Evolutionary conservation across 2,329 filamentous ascomycete species (phyloP).

Genomic region (Atkinsonella hypoxylon): DNA sequence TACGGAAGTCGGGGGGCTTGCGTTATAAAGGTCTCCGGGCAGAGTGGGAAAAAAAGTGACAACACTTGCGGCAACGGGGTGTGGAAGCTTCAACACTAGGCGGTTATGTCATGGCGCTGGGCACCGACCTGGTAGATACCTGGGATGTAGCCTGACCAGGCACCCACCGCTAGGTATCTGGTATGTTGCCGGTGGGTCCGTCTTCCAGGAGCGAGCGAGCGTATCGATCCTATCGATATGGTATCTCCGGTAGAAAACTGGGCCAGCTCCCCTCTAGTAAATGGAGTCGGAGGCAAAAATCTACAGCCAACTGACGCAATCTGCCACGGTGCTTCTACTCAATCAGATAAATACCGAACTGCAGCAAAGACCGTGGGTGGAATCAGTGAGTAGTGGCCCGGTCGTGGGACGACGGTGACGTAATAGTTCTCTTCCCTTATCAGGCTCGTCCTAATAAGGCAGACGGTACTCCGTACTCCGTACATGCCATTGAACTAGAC

Average conservation of each 20-base stretch:
- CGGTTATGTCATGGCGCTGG: constrained; percentile 18
- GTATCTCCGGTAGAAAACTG: not conserved
- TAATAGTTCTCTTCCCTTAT: too few relatives aligned
- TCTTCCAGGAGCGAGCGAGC: too few relatives aligned
- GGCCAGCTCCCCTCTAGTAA: constrained; percentile 3
- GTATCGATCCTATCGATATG: too few relatives aligned
- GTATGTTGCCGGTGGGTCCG: constrained; percentile 6
- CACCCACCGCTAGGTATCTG: not conserved
- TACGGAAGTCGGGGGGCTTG: constrained; percentile 17
- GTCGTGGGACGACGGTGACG: not conserved
- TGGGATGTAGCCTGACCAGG: not conserved
- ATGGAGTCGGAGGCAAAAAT: constrained; percentile 5
- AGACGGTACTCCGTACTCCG: not conserved
- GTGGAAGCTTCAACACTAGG: not conserved
- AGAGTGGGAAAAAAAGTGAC: constrained; percentile 7
- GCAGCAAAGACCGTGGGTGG: not conserved
- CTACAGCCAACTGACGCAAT: constrained; percentile 8
- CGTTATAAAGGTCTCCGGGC: constrained; percentile 16
- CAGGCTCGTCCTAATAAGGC: constrained; percentile 1
- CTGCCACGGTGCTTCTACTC: not conserved
- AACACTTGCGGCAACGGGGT: constrained; percentile 1
- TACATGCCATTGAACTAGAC: not conserved
- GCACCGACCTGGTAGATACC: not conserved
- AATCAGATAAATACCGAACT: not conserved
- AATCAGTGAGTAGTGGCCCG: not conserved